Evolutionary conservation across 768 basidiomycete species (phyloP), one percentile per base, ranked within the genome.

Genomic region (Epithele typhae): DNA sequence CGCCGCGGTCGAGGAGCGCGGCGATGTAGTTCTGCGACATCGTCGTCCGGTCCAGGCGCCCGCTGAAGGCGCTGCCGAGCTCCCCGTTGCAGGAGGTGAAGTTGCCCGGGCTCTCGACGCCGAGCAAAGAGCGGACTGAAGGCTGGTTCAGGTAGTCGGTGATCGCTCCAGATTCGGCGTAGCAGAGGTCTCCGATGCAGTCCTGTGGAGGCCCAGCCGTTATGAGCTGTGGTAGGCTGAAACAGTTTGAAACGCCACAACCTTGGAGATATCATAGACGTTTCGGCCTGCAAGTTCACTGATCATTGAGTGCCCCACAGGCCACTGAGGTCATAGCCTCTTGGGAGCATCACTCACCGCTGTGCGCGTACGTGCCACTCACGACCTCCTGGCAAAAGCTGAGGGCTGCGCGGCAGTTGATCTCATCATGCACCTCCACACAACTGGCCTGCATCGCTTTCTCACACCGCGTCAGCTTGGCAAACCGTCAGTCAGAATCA

Each of bases 1-100:
- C 65, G 1, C 83, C 84, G n/a, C 87, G 76, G 48, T 92, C 87
- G 8, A 92, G 75, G 32, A 92, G 76, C 0, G 73, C 76, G 0
- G 79, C 70, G 49, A 87, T 79, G 59, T 87, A 83, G 68, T 80
- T 65, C 63, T 82, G 74, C 35, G 84, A 73, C 12, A 70, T 66
- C 11, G 63, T 67, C 69, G 71, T 80, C 59, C 79, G 82, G 63
- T 89, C 87, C 56, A 82, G 66, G 48, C 79, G 77, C 12, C 67
- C 64, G 35, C 63, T 61, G 67, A 90, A 91, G 25, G 61, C 64
- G 23, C 42, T 34, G 7, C 68, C 64, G 37, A 91, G 86, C 14
- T 59, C 60, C 17, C 51, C 23, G 1, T 78, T 78, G 67, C 86
- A 88, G 4, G 72, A 59, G 5, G 77, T 69, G 60, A 83, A 88